Percentiles rank a stretch among this genome's conserved stretches.
phyloP scores from a whole-genome alignment of 2,329 filamentous ascomycete species.

The Sclerotinia spermophila region DNA sequence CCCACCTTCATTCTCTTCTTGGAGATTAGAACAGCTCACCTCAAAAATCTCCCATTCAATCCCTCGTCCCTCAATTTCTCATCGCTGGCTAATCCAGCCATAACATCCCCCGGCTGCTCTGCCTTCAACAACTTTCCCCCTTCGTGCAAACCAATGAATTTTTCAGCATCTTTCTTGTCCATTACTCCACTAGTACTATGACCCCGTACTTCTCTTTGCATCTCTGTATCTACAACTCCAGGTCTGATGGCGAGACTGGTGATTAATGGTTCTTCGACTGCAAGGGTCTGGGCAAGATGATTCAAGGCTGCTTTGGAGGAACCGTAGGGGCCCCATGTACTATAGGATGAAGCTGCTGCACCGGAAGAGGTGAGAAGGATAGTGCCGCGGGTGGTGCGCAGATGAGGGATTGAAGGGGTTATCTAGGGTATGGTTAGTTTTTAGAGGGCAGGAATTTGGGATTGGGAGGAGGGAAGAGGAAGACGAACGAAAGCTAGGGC shows the following conservation, averaged over 20 bases:
- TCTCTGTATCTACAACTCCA: constrained; percentile 81
- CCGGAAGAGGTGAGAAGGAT: constrained; percentile 80
- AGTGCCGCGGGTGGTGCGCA: constrained; percentile 65
- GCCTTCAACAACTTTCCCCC: constrained; percentile 71
- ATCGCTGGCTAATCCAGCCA: constrained; percentile 70
- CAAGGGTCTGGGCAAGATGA: constrained; percentile 69
- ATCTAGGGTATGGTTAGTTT: constrained; percentile 37
- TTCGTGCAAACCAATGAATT: constrained; percentile 67
- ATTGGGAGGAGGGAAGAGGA: neutral
- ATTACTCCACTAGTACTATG: constrained; percentile 54
- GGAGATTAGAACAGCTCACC: constrained; percentile 44
- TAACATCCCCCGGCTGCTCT: constrained; percentile 80
- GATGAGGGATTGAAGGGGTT: constrained; percentile 64
- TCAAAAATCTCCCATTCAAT: constrained; percentile 73
- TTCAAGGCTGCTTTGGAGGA: constrained; percentile 81
- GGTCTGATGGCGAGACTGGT: constrained; percentile 70
- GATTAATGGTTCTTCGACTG: constrained; percentile 72
- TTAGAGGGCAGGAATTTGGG: constrained; percentile 17
- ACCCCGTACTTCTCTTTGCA: constrained; percentile 79
- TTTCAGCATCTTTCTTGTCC: constrained; percentile 53
- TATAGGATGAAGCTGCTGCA: constrained; percentile 63
- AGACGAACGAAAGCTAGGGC: constrained; percentile 67
- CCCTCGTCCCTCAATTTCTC: constrained; percentile 59
- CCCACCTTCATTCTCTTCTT: neutral
- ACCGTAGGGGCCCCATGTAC: constrained; percentile 77